Conservation (phyloP, 208 protist genomes). For the Trypanosoma cruzi region DNA sequence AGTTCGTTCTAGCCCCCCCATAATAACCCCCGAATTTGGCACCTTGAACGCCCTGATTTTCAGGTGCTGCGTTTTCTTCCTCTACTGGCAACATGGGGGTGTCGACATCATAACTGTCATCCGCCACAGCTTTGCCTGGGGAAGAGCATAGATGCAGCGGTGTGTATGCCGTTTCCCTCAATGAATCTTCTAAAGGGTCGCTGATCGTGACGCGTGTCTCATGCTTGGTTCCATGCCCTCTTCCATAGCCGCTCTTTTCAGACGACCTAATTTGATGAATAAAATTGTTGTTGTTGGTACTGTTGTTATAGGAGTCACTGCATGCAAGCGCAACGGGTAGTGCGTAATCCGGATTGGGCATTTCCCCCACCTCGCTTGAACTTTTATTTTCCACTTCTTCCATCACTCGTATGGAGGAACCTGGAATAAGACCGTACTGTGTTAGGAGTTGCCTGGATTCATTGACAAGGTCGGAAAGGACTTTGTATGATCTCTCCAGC, state of each 20-base stretch:
- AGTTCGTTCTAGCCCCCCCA: not conserved
- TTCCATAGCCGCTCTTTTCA: not conserved
- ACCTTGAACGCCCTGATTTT: too few species aligned
- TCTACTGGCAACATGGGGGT: not conserved
- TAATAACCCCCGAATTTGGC: not conserved
- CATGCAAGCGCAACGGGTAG: not conserved
- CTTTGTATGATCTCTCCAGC: conserved; percentile 12
- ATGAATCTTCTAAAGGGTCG: not conserved
- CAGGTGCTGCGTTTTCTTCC: not conserved
- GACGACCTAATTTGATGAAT: not conserved
- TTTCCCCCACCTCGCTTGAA: not conserved
- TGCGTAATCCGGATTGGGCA: not conserved
- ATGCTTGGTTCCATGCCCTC: not conserved
- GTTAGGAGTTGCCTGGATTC: conserved; percentile 32
- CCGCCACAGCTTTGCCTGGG: not conserved
- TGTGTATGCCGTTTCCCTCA: not conserved
- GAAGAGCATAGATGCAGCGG: not conserved
- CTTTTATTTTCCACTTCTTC: not conserved
- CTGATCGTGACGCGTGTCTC: not conserved
- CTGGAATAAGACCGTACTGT: conserved; percentile 18
- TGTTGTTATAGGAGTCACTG: not conserved
- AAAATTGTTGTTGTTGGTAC: too few species aligned
- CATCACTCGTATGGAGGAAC: not conserved
- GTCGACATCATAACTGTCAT: not conserved
- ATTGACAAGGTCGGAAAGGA: conserved; percentile 8